phyloP scores from a whole-genome alignment of 768 basidiomycete species.

The Agrocybe pediades region DNA sequence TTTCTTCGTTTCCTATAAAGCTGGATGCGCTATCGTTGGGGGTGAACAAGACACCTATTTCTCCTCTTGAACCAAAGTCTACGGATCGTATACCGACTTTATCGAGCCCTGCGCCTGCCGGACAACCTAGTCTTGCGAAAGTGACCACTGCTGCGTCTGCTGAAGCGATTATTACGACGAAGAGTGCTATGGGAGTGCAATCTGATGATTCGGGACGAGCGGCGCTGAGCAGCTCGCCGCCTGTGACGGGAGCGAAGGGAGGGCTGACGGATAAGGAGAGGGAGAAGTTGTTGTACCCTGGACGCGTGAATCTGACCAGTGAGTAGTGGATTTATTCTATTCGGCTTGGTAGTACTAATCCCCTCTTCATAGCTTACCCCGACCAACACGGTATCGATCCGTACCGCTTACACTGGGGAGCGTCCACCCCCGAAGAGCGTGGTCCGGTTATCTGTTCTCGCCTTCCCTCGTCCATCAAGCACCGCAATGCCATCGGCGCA shows the following conservation, averaged over 20 bases:
- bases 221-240: slow-evolving; percentile 14
- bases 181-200: not conserved
- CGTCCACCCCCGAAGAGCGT: slow-evolving; percentile 57
- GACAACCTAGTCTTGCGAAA: slow-evolving; percentile 21
- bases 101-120: slow-evolving; percentile 20
- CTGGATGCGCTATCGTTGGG: slow-evolving; percentile 47
- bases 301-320: slow-evolving; percentile 85
- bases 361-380: slow-evolving; percentile 66
- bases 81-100: slow-evolving; percentile 13
- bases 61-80: slow-evolving; percentile 33
- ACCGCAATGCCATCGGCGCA: slow-evolving; percentile 92
- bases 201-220: too few relatives aligned
- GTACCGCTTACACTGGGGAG: slow-evolving; percentile 82
- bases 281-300: slow-evolving; percentile 78
- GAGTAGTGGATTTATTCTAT: slow-evolving; percentile 25
- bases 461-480: slow-evolving; percentile 80
- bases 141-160: not conserved
- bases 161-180: not conserved
- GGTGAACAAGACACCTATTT: slow-evolving; percentile 14
- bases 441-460: slow-evolving; percentile 92
- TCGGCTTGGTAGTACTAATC: slow-evolving; percentile 7
- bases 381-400: slow-evolving; percentile 89
- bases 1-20: slow-evolving; percentile 30
- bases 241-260: slow-evolving; percentile 1
- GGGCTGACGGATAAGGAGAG: slow-evolving; percentile 57